phyloP scores from a whole-genome alignment of 2,329 filamentous ascomycete genomes.

The Alternaria hordeiaustralica region DNA sequence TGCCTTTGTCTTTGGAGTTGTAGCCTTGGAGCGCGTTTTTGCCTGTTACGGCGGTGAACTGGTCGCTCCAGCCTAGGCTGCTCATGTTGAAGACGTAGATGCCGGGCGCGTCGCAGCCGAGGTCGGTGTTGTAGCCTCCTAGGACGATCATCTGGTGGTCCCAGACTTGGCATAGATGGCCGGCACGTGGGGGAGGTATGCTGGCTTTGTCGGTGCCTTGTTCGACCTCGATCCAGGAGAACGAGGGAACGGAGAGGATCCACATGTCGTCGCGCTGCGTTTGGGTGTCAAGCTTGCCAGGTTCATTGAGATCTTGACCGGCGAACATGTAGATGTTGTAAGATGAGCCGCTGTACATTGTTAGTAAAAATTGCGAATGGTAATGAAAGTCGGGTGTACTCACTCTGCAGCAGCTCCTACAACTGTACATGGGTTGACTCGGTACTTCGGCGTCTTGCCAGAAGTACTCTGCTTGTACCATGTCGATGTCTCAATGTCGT shows the following conservation, averaged over 20 bases:
- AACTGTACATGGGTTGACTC: constrained; percentile 73
- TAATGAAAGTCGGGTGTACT: constrained; percentile 3
- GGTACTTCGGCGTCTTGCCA: constrained; percentile 64
- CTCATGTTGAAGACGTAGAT: constrained; percentile 81
- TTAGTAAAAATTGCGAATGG: constrained; percentile 7
- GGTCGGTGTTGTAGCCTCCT: constrained; percentile 70
- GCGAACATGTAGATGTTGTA: constrained; percentile 82
- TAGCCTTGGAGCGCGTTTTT: constrained; percentile 55
- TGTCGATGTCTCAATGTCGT: constrained; percentile 71
- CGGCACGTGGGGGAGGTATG: constrained; percentile 66
- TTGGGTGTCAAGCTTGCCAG: constrained; percentile 61
- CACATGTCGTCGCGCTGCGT: constrained; percentile 75
- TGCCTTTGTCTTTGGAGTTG: constrained; percentile 34
- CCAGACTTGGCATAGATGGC: constrained; percentile 79
- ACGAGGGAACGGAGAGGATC: constrained; percentile 80
- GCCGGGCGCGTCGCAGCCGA: constrained; percentile 70
- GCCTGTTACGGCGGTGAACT: constrained; percentile 70
- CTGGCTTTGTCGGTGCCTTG: constrained; percentile 44
- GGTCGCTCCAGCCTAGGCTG: constrained; percentile 70
- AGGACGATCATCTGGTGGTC: constrained; percentile 81
- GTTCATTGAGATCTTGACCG: constrained; percentile 74
- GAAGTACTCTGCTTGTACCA: constrained; percentile 79
- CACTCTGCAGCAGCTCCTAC: constrained; percentile 72
- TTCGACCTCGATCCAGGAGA: constrained; percentile 77
- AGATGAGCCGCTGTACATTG: constrained; percentile 63